Percentiles rank a stretch among this genome's conserved stretches.
phyloP scores from a whole-genome alignment of 441 rosid genomes.

The Pelargonium cotyledonis region DNA sequence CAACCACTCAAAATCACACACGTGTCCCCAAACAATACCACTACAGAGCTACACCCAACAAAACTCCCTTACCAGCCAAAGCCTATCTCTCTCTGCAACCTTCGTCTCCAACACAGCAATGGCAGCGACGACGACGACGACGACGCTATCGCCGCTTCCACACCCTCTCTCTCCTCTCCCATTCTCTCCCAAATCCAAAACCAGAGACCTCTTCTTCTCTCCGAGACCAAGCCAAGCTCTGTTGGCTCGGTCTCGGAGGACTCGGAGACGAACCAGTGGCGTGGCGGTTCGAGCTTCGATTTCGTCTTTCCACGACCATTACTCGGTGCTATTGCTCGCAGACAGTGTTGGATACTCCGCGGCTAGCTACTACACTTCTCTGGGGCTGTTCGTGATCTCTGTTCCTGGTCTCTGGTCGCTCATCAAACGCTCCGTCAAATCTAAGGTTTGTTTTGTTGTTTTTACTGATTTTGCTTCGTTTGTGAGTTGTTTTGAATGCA shows the following conservation, averaged over 20 bases:
- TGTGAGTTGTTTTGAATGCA: background rate
- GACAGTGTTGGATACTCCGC: conserved; percentile 58
- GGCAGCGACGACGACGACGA: background rate
- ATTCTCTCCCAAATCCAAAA: background rate
- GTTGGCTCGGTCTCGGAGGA: conserved; percentile 15
- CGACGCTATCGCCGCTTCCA: background rate
- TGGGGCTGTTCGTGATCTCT: conserved; percentile 81
- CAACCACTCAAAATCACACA: background rate
- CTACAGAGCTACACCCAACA: no score
- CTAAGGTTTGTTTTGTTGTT: conserved; percentile 45
- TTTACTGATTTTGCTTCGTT: background rate
- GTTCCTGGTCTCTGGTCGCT: conserved; percentile 98
- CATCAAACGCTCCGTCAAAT: conserved; percentile 91
- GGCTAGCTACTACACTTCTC: conserved; percentile 91
- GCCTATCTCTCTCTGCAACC: background rate
- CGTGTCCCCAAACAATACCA: background rate
- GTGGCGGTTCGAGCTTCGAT: conserved; percentile 18
- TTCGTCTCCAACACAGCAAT: background rate
- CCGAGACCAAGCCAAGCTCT: conserved; percentile 12
- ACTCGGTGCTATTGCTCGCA: conserved; percentile 40
- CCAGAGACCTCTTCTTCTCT: background rate
- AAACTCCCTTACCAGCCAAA: background rate
- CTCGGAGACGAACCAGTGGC: conserved; percentile 13
- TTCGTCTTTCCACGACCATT: conserved; percentile 22
- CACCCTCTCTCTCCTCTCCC: no score